Evolutionary conservation across 768 basidiomycete genomes (phyloP).

Genomic region (Boletus speciosus): DNA sequence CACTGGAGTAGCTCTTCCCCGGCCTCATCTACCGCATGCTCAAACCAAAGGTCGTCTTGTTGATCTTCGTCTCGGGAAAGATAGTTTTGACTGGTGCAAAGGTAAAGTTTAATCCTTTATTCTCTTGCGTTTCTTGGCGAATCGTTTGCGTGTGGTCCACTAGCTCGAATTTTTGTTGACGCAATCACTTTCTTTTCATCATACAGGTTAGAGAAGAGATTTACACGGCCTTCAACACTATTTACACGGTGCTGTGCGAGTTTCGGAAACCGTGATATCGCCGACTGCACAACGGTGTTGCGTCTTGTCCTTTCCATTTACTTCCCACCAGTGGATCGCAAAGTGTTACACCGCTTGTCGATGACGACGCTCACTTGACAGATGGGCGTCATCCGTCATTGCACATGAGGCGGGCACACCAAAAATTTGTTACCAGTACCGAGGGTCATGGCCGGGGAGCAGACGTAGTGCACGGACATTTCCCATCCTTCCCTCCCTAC

Average conservation of each 20-base stretch:
- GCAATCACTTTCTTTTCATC: slow-evolving; percentile 32
- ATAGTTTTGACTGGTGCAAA: slow-evolving; percentile 99
- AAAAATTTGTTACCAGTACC: slow-evolving; percentile 23
- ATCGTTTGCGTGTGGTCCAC: background rate
- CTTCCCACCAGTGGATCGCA: background rate
- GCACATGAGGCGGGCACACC: slow-evolving; percentile 4
- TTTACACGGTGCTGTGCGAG: slow-evolving; percentile 96
- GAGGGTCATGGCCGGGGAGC: slow-evolving; percentile 31
- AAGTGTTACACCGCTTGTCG: background rate
- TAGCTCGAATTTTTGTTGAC: slow-evolving; percentile 40
- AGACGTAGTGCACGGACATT: slow-evolving; percentile 39
- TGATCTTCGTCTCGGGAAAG: slow-evolving; percentile 99
- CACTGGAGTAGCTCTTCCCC: slow-evolving; percentile 75
- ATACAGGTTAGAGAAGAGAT: slow-evolving; percentile 95
- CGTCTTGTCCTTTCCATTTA: background rate
- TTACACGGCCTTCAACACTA: slow-evolving; percentile 98
- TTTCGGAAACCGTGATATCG: slow-evolving; percentile 72
- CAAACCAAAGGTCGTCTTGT: slow-evolving; percentile 96
- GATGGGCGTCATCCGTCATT: background rate
- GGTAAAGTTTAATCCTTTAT: slow-evolving; percentile 46
- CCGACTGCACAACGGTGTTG: background rate
- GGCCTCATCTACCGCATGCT: slow-evolving; percentile 99
- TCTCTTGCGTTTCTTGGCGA: too few relatives aligned
- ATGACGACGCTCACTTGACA: background rate
- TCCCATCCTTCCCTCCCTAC: slow-evolving; percentile 27